phyloP scores from a whole-genome alignment of 768 basidiomycete genomes.

The Sistotremastrum suecicum region DNA sequence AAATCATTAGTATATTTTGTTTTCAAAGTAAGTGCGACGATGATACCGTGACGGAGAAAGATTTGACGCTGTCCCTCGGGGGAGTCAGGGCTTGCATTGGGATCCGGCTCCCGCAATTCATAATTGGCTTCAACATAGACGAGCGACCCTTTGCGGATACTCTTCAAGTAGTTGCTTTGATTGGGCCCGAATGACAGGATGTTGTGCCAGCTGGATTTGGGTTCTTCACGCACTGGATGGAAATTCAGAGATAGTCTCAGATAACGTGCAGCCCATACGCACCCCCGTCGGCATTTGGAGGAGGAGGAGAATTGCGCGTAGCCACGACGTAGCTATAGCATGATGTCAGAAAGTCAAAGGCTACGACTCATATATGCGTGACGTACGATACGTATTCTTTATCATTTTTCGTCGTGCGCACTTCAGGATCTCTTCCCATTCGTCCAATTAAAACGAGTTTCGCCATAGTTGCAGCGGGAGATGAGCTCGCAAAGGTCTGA shows the following conservation, averaged over 20 bases:
- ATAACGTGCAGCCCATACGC: slow-evolving; percentile 12
- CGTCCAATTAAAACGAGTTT: slow-evolving; percentile 69
- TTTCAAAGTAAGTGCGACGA: not conserved
- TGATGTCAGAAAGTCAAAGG: not conserved
- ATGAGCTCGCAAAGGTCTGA: slow-evolving; percentile 22
- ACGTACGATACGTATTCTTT: slow-evolving; percentile 69
- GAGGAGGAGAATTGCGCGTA: slow-evolving; percentile 49
- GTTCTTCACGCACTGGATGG: slow-evolving; percentile 33
- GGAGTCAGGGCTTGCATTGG: slow-evolving; percentile 47
- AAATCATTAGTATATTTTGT: slow-evolving; percentile 2
- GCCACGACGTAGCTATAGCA: slow-evolving; percentile 63
- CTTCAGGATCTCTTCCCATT: slow-evolving; percentile 56
- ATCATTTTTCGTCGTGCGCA: slow-evolving; percentile 51
- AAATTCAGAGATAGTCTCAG: not conserved
- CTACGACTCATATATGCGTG: not conserved
- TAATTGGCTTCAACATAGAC: slow-evolving; percentile 75
- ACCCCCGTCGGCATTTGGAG: slow-evolving; percentile 50
- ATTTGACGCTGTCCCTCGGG: slow-evolving; percentile 70
- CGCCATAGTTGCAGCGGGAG: slow-evolving; percentile 47
- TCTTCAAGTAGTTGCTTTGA: slow-evolving; percentile 50
- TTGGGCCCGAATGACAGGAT: slow-evolving; percentile 55
- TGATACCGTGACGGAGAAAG: slow-evolving; percentile 61
- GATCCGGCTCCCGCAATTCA: slow-evolving; percentile 61
- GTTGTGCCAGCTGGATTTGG: slow-evolving; percentile 59
- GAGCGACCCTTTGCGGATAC: slow-evolving; percentile 50